phyloP scores from a whole-genome alignment of 2,329 filamentous ascomycete genomes.

The Cryphonectria naterciae region DNA sequence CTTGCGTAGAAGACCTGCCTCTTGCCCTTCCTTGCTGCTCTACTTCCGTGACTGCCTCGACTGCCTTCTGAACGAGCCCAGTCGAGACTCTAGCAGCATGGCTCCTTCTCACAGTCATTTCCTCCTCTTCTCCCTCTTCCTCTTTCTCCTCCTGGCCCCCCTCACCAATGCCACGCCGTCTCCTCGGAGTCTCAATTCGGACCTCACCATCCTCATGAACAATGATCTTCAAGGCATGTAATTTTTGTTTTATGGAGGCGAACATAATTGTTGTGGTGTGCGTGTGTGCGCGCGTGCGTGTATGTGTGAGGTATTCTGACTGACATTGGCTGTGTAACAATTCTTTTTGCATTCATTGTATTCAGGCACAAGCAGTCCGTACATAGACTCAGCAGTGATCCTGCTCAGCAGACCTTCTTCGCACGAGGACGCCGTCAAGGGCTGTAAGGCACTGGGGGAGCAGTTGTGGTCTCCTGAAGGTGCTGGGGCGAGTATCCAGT shows the following conservation, averaged over 20 bases:
- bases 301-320: not conserved
- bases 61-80: not conserved
- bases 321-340: not conserved
- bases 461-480: slow-evolving; percentile 42
- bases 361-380: slow-evolving; percentile 40
- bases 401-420: slow-evolving; percentile 37
- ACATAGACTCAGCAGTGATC: slow-evolving; percentile 41
- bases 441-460: slow-evolving; percentile 45
- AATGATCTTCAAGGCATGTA: slow-evolving; percentile 46
- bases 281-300: too few relatives aligned
- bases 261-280: not conserved
- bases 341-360: not conserved
- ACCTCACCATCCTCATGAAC: slow-evolving; percentile 44
- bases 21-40: not conserved
- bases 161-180: slow-evolving; percentile 37
- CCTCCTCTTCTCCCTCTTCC: slow-evolving; percentile 21
- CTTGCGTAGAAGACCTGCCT: not conserved
- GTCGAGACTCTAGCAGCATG: slow-evolving; percentile 24
- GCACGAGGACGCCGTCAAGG: slow-evolving; percentile 36
- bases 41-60: too few relatives aligned
- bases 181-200: slow-evolving; percentile 41
- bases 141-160: slow-evolving; percentile 32
- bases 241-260: too few relatives aligned
- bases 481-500: slow-evolving; percentile 36
- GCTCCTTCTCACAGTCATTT: not conserved